Evolutionary conservation across 2,329 filamentous ascomycete genomes (phyloP).

Genomic region (Cordyceps militaris): DNA sequence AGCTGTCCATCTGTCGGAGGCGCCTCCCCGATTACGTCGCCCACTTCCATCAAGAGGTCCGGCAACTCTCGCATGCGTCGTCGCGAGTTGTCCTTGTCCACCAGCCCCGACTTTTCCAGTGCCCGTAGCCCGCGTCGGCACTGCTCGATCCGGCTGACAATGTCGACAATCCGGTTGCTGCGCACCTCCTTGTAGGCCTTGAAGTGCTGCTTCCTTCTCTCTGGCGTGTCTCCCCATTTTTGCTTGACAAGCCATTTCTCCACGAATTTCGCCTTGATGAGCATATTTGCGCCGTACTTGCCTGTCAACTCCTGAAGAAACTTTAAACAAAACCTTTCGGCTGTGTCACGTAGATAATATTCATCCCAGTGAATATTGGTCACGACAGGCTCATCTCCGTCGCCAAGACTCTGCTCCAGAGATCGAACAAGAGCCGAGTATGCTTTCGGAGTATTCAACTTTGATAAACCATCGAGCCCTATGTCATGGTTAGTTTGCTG

Average conservation of each 20-base stretch:
- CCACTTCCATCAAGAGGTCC: constrained; percentile 28
- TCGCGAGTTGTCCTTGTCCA: constrained; percentile 28
- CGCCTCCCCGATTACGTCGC: constrained; percentile 21
- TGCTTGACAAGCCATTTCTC: constrained; percentile 70
- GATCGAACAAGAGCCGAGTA: constrained; percentile 54
- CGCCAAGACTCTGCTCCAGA: constrained; percentile 47
- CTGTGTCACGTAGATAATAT: constrained; percentile 54
- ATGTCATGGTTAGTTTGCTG: constrained; percentile 16
- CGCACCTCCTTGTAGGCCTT: constrained; percentile 41
- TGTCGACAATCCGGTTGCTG: constrained; percentile 46
- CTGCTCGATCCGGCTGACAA: constrained; percentile 41
- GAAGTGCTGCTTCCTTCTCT: constrained; percentile 49
- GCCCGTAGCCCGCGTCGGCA: constrained; percentile 45
- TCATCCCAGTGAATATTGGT: constrained; percentile 54
- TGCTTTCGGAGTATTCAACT: constrained; percentile 42
- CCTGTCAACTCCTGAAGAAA: constrained; percentile 52
- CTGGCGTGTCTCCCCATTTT: constrained; percentile 53
- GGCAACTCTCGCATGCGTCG: constrained; percentile 24
- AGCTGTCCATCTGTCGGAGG: constrained; percentile 22
- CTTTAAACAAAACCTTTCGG: constrained; percentile 53
- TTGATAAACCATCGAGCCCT: constrained; percentile 34
- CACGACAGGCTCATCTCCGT: constrained; percentile 43
- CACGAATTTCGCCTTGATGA: constrained; percentile 59
- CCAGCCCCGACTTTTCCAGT: constrained; percentile 43
- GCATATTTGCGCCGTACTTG: constrained; percentile 47